Evolutionary conservation across 1,284 basidiomycete genomes (phyloP).

Genomic region (Malassezia arunalokei): DNA sequence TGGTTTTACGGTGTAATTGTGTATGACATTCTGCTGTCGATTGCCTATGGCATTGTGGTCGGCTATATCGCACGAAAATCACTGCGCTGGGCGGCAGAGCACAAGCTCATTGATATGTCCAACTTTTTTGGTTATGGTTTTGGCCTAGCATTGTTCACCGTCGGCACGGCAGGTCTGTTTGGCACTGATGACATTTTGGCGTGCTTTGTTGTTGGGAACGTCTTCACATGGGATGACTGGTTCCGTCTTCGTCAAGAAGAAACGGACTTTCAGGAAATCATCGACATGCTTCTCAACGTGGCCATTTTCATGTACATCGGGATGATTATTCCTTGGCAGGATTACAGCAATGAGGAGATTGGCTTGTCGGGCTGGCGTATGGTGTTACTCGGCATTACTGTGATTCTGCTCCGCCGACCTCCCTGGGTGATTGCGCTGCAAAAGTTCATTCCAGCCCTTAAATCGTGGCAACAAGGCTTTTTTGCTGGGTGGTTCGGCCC

Average conservation of each 20-base stretch:
- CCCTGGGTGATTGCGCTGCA: constrained; percentile 35
- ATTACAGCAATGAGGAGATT: constrained; percentile 19
- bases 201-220: constrained; percentile 48
- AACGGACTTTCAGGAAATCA: constrained; percentile 52
- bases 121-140: constrained; percentile 47
- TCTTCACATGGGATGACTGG: constrained; percentile 47
- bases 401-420: constrained; percentile 34
- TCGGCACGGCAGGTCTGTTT: constrained; percentile 47
- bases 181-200: constrained; percentile 48
- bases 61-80: constrained; percentile 47
- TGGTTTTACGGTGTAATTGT: constrained; percentile 48
- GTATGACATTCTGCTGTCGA: constrained; percentile 47
- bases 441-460: constrained; percentile 34
- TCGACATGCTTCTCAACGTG: constrained; percentile 51
- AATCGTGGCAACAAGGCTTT: constrained; percentile 28
- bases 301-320: constrained; percentile 48
- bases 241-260: constrained; percentile 51
- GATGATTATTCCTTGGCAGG: constrained; percentile 45
- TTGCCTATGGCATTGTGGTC: constrained; percentile 44
- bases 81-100: constrained; percentile 45
- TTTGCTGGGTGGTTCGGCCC: constrained; percentile 45
- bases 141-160: constrained; percentile 47
- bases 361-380: constrained; percentile 37
- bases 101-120: constrained; percentile 46
- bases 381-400: constrained; percentile 31